These are phyloP conservation scores for Penicillium alfredii DNA, from an alignment of 495 filamentous ascomycete species.

Conservation along the genomic window DNA sequence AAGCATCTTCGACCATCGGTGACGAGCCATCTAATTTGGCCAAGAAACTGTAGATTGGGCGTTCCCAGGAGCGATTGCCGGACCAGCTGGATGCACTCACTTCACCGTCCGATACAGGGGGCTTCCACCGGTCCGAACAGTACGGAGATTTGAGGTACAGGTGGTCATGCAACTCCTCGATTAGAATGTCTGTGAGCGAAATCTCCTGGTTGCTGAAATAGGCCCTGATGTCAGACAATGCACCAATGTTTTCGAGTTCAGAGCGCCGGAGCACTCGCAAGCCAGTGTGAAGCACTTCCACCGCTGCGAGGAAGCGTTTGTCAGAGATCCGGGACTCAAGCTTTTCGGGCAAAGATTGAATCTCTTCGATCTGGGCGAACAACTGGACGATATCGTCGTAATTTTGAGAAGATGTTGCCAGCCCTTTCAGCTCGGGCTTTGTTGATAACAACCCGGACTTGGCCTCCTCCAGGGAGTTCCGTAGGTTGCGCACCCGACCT, in stretches of 20 bases:
- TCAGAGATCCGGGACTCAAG: conserved; percentile 91
- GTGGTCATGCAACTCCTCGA: conserved; percentile 96
- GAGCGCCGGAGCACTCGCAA: conserved; percentile 74
- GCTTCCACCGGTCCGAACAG: conserved; percentile 90
- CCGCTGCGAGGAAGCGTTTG: conserved; percentile 88
- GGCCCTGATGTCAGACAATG: conserved; percentile 73
- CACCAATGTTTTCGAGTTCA: conserved; percentile 88
- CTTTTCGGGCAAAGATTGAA: conserved; percentile 86
- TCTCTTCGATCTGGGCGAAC: conserved; percentile 76
- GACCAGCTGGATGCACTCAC: conserved; percentile 39
- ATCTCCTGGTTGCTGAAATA: conserved; percentile 92
- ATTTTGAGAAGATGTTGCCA: conserved; percentile 77
- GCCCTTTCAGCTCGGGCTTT: conserved; percentile 84
- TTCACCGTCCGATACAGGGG: conserved; percentile 43
- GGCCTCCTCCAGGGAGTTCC: conserved; percentile 74
- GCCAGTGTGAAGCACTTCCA: conserved; percentile 85
- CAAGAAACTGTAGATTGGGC: conserved; percentile 71
- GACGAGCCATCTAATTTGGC: conserved; percentile 68
- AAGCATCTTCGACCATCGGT: conserved; percentile 75
- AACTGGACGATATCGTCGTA: conserved; percentile 89
- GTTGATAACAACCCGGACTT: conserved; percentile 77
- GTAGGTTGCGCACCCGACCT: conserved; percentile 71
- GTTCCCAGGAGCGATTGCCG: conserved; percentile 39
- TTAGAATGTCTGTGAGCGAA: conserved; percentile 84
- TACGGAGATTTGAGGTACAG: conserved; percentile 96